A percentile compares a stretch with the other conserved stretches of the same genome.
Evolutionary conservation across 164 flowering plant genomes (phyloP).

Genomic region (Kingdonia uniflora): DNA sequence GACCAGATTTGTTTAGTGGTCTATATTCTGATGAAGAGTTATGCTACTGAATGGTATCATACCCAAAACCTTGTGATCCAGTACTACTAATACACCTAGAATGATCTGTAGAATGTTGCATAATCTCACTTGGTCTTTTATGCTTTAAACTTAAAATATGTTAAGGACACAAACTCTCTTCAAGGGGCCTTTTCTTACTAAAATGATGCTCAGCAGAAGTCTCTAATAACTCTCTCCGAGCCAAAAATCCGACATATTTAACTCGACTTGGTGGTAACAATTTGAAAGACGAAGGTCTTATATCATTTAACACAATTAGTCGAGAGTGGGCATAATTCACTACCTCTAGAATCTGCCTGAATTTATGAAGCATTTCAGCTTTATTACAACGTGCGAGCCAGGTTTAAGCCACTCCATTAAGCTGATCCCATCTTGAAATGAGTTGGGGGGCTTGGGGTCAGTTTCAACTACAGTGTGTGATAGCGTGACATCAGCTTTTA

Average conservation of each 20-base stretch:
- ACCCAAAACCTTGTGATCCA: slow-evolving; percentile 15
- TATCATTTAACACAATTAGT: slow-evolving; percentile 44
- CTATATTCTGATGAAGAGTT: too few relatives aligned
- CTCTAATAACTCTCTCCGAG: slow-evolving; percentile 17
- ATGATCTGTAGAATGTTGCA: slow-evolving; percentile 17
- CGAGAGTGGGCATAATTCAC: slow-evolving; percentile 60
- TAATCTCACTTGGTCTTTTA: slow-evolving; percentile 28
- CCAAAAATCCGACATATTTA: slow-evolving; percentile 40
- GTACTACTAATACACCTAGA: slow-evolving; percentile 15
- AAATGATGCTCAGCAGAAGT: slow-evolving; percentile 17
- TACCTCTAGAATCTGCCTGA: slow-evolving; percentile 56
- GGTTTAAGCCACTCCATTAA: slow-evolving; percentile 64
- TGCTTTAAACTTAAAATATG: slow-evolving; percentile 28
- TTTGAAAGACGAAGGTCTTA: slow-evolving; percentile 66
- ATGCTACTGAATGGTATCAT: too few relatives aligned
- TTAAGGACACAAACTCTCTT: slow-evolving; percentile 15
- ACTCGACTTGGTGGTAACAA: slow-evolving; percentile 47
- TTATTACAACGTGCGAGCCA: slow-evolving; percentile 32
- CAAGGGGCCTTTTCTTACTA: slow-evolving; percentile 29
- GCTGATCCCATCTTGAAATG: slow-evolving; percentile 31
- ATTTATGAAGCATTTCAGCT: slow-evolving; percentile 44
- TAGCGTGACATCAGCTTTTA: slow-evolving; percentile 16
- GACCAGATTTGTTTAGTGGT: too few relatives aligned
- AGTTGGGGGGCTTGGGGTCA: background rate
- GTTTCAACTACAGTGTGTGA: slow-evolving; percentile 8